Evolutionary conservation across 306 rosid genomes (phyloP).

Genomic region (Dicorynia guianensis): DNA sequence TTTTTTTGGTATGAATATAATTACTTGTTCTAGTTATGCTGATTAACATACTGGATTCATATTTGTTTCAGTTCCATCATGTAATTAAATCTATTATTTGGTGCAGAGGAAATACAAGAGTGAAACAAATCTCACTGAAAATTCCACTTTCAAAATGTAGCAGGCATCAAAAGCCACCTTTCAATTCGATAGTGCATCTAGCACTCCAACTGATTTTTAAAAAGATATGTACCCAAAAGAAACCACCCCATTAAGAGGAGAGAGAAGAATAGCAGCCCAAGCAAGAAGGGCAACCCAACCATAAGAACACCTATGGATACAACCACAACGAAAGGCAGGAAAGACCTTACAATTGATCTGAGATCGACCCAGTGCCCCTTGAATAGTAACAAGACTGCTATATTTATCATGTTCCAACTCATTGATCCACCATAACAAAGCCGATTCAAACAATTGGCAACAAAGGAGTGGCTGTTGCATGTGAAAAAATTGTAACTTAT

Average conservation of each 20-base stretch:
- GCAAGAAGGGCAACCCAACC: slow-evolving; percentile 84
- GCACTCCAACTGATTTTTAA: slow-evolving; percentile 64
- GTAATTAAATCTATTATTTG: slow-evolving; percentile 14
- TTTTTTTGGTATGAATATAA: background rate
- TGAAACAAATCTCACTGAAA: slow-evolving; percentile 1
- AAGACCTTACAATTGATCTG: slow-evolving; percentile 72
- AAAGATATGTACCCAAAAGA: slow-evolving; percentile 65
- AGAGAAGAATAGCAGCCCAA: slow-evolving; percentile 66
- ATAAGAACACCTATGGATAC: slow-evolving; percentile 63
- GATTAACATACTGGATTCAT: slow-evolving; percentile 13
- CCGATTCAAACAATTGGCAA: slow-evolving; percentile 81
- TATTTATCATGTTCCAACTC: slow-evolving; percentile 90
- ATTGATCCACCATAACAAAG: slow-evolving; percentile 75
- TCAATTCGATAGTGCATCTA: slow-evolving; percentile 49
- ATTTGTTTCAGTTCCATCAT: background rate
- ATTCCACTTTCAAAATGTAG: background rate
- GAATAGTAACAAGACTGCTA: slow-evolving; percentile 69
- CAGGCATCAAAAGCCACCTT: slow-evolving; percentile 21
- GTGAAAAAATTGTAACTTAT: slow-evolving; percentile 87
- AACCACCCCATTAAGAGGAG: slow-evolving; percentile 85
- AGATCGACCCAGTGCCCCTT: slow-evolving; percentile 88
- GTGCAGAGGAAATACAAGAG: background rate
- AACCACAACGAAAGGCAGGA: slow-evolving; percentile 81
- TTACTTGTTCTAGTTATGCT: background rate
- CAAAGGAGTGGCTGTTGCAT: slow-evolving; percentile 85